These are phyloP conservation scores for Pleurozium schreberi DNA, from an alignment of 225 moss, liverwort and hornwort species.

Conservation along the genomic window DNA sequence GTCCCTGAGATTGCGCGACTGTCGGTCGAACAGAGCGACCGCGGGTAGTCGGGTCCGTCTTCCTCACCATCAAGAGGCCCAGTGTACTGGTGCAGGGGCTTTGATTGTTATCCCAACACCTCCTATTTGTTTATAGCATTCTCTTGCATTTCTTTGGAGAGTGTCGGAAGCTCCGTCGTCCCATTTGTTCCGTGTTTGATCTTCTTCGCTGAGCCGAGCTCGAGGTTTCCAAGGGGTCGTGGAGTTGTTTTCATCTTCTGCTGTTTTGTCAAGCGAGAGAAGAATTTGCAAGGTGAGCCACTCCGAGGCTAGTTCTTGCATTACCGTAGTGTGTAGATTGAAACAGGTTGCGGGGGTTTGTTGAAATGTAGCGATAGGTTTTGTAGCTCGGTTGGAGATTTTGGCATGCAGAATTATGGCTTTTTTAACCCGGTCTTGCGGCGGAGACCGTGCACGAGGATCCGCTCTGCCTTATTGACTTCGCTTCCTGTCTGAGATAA, in stretches of 20 bases:
- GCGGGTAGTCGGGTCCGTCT: neutral
- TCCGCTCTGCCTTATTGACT: neutral
- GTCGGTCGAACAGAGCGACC: neutral
- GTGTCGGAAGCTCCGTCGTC: neutral
- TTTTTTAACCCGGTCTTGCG: neutral
- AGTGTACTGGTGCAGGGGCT: neutral
- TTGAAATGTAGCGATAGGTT: neutral
- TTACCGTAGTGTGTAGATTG: neutral
- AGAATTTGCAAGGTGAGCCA: neutral
- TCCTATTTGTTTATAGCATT: neutral
- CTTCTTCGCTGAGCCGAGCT: neutral
- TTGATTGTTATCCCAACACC: neutral
- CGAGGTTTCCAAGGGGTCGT: neutral
- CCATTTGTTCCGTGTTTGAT: neutral
- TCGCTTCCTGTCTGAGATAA: neutral
- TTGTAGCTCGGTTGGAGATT: neutral
- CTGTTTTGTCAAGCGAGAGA: neutral
- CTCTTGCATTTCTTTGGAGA: neutral
- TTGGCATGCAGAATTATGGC: neutral
- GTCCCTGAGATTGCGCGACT: neutral
- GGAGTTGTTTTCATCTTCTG: neutral
- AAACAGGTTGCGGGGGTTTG: neutral
- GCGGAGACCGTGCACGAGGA: neutral
- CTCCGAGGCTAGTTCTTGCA: neutral
- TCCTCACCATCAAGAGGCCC: neutral